Conservation (phyloP, 345 rosid genomes). For the Pseudoturritis turrita region DNA sequence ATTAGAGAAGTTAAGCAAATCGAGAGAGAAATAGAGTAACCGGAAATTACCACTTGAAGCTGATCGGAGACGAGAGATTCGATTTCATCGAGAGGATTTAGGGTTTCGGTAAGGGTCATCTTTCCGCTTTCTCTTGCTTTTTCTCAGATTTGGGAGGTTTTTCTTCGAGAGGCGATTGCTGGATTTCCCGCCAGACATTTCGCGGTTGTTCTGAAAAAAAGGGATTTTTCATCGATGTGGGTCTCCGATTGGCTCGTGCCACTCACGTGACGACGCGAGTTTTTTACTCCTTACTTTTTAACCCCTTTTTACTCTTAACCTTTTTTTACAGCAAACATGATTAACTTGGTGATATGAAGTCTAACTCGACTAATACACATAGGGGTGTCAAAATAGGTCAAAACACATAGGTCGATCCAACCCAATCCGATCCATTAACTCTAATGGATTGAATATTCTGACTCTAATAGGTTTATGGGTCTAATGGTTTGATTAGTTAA, state of each 20-base stretch:
- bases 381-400: no score
- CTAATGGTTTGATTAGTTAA: no score
- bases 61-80: slow-evolving; percentile 72
- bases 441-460: no score
- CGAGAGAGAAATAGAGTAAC: not conserved
- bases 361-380: no score
- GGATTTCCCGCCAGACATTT: slow-evolving; percentile 46
- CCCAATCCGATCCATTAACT: no score
- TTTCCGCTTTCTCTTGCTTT: not conserved
- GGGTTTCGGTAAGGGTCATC: slow-evolving; percentile 61
- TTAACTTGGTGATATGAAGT: no score
- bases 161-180: slow-evolving; percentile 10
- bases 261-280: not conserved
- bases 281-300: not conserved
- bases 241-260: not conserved
- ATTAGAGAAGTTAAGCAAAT: not conserved
- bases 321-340: no score
- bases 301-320: no score
- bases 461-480: no score
- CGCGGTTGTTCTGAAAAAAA: not conserved
- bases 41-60: slow-evolving; percentile 59
- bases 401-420: no score
- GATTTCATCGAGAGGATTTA: slow-evolving; percentile 61
- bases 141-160: slow-evolving; percentile 33
- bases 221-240: not conserved